These are phyloP conservation scores for Aspergillus hancockii DNA, from an alignment of 495 filamentous ascomycete genomes.

Conservation along the genomic window DNA sequence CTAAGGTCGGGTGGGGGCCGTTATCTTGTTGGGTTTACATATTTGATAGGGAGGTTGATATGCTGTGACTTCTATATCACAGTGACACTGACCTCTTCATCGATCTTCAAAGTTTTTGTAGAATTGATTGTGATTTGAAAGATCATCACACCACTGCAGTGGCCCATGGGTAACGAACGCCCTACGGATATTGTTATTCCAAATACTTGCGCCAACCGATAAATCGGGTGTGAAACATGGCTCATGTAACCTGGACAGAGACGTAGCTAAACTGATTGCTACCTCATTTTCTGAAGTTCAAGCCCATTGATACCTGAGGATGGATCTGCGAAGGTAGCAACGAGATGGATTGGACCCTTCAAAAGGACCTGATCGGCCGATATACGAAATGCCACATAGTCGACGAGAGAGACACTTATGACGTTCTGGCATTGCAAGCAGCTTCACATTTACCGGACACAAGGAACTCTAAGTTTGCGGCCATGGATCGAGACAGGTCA, in stretches of 20 bases:
- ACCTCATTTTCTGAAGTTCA: conserved; percentile 3
- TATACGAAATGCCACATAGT: neutral
- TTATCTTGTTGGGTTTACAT: neutral
- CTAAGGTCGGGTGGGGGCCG: neutral
- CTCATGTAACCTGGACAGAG: conserved; percentile 16
- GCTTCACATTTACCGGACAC: neutral
- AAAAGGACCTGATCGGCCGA: neutral
- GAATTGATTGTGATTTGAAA: neutral
- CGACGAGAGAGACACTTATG: neutral
- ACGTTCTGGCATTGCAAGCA: neutral
- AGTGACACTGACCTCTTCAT: neutral
- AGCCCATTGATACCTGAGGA: neutral
- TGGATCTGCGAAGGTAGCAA: neutral
- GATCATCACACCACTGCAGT: neutral
- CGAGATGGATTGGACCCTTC: neutral
- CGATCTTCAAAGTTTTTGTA: neutral
- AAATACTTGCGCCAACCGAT: neutral
- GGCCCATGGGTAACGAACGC: neutral
- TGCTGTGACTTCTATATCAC: neutral
- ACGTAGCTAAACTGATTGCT: conserved; percentile 12
- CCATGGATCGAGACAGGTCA: conserved; percentile 21
- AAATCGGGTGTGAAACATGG: conserved; percentile 15
- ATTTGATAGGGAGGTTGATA: neutral
- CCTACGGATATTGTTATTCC: neutral
- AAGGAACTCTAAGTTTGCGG: neutral